phyloP scores from a whole-genome alignment of 495 filamentous ascomycete genomes.

The Aspergillus carlsbadensis region DNA sequence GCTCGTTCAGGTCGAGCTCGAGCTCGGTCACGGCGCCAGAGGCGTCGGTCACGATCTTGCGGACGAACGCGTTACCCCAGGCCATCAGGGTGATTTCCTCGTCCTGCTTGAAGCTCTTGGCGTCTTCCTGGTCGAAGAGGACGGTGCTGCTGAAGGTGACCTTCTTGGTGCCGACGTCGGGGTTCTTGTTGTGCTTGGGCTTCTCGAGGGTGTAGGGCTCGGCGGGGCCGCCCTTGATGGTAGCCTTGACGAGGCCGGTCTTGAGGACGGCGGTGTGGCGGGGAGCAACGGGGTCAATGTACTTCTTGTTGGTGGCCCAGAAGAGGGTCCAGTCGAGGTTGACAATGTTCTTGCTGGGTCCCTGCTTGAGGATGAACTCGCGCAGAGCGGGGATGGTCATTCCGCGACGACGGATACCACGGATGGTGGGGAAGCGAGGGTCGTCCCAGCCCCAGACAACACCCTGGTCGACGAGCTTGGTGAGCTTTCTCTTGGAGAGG shows the following conservation, averaged over 20 bases:
- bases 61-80: constrained; percentile 91
- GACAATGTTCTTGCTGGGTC: constrained; percentile 82
- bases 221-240: constrained; percentile 65
- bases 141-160: constrained; percentile 70
- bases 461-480: constrained; percentile 85
- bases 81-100: constrained; percentile 96
- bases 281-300: constrained; percentile 84
- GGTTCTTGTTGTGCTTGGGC: constrained; percentile 85
- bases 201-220: constrained; percentile 66
- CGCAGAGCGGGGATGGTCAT: constrained; percentile 87
- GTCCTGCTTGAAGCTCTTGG: constrained; percentile 72
- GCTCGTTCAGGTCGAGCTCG: constrained; percentile 76
- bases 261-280: constrained; percentile 79
- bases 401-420: constrained; percentile 82
- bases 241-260: constrained; percentile 65
- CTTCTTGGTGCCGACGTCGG: constrained; percentile 78
- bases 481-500: constrained; percentile 92
- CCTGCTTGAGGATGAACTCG: constrained; percentile 92
- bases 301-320: constrained; percentile 95
- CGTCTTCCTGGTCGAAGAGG: constrained; percentile 83
- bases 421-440: constrained; percentile 90
- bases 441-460: constrained; percentile 93
- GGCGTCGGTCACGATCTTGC: constrained; percentile 62
- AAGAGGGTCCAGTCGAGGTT: constrained; percentile 89
- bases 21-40: constrained; percentile 60